Base-by-base conservation (phyloP, 345 rosid genomes). In the Garcia nutans region DNA sequence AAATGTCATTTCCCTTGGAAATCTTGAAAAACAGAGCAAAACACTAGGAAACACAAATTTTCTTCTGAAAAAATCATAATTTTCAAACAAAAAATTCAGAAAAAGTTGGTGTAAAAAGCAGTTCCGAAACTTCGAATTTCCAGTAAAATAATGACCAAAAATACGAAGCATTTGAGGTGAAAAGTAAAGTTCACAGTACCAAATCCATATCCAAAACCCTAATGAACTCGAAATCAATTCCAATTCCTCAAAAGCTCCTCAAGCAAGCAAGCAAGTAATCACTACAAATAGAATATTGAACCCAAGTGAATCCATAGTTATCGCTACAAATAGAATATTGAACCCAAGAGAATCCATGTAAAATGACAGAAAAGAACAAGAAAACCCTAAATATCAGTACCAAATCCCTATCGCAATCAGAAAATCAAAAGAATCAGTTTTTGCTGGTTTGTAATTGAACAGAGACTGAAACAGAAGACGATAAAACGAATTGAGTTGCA, bases 191-290 rank as follows among this genome's bases (percentile, higher is more conserved):
- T 37, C 62, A 2, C 22, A 57, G 60, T 28, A 7, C 52, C 89
- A 75, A 73, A 78, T 83, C 84, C 89, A 86, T 88, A 76, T 9
- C 42, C 31, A 44, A 76, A 84, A 71, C 77, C 80, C 81, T 75
- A 83, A 82, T 75, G 60, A 61, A 70, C 79, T 77, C 61, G 37
- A 79, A 71, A 81, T 65, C 71, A 13, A 26, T 47, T 37, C 41
- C 41, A 37, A 47, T 47, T 47, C 67, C 62, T 61, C 78, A 44
- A 47, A 11, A 44, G 12, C 28, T 57, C 5, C 52, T 15, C 56
- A 69, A 26, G 23, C 15, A 45, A 26, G 23, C 15, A 45, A 24
- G 16, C 41, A 44, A 3, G 8, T 23, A 6, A 24, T 74, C 73
- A 19, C 26, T 12, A 54, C 20, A 22, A 49, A 65, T 7, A 28